phyloP scores from a whole-genome alignment of 441 rosid species.

The Kokia cookei region DNA sequence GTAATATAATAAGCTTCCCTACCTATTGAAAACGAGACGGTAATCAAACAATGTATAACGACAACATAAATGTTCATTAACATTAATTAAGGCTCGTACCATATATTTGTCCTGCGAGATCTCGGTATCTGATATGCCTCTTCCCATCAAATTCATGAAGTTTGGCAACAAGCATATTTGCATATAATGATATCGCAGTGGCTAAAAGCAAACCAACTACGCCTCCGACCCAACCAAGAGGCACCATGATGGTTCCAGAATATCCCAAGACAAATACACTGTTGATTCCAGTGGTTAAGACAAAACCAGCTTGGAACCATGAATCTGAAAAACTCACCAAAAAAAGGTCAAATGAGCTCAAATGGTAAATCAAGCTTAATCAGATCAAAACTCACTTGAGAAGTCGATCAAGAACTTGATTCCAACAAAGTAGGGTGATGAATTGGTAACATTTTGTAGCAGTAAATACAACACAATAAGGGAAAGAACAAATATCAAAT shows the following conservation, averaged over 20 bases:
- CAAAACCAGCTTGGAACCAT: slow-evolving; percentile 88
- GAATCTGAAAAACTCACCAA: slow-evolving; percentile 49
- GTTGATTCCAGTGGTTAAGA: slow-evolving; percentile 83
- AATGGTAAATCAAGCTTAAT: not conserved
- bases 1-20: slow-evolving; percentile 62
- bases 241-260: slow-evolving; percentile 84
- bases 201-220: slow-evolving; percentile 66
- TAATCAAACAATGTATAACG: not conserved
- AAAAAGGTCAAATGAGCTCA: slow-evolving; percentile 5
- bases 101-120: slow-evolving; percentile 77
- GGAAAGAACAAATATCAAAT: too few relatives aligned
- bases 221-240: slow-evolving; percentile 83
- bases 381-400: not conserved
- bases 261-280: slow-evolving; percentile 92
- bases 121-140: slow-evolving; percentile 92
- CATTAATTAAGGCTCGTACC: slow-evolving; percentile 32
- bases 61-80: not conserved
- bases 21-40: slow-evolving; percentile 38
- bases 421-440: not conserved
- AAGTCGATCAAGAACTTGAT: not conserved
- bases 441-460: too few relatives aligned
- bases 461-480: too few relatives aligned
- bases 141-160: slow-evolving; percentile 87
- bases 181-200: slow-evolving; percentile 65
- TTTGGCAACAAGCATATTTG: slow-evolving; percentile 75